Conservation (phyloP, 2,329 filamentous ascomycete genomes). For the Penicillium sp. region DNA sequence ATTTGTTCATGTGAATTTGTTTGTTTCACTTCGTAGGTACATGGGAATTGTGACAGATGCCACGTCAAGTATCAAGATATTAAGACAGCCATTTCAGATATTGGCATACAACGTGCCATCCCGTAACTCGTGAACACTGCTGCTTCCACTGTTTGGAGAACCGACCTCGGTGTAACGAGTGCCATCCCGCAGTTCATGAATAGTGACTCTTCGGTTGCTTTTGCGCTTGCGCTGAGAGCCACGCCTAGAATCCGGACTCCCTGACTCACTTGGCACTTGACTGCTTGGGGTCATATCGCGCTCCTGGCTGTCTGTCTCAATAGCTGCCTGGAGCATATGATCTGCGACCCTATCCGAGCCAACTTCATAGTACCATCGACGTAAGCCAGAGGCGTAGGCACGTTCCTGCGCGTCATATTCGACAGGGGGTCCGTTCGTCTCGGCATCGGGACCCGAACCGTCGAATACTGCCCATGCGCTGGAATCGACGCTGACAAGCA, state of each 20-base stretch:
- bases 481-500: slow-evolving; percentile 42
- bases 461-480: slow-evolving; percentile 52
- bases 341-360: slow-evolving; percentile 39
- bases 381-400: slow-evolving; percentile 35
- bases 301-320: slow-evolving; percentile 31
- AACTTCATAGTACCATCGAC: slow-evolving; percentile 43
- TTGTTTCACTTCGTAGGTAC: neutral
- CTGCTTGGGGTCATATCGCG: slow-evolving; percentile 27
- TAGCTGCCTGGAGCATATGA: slow-evolving; percentile 37
- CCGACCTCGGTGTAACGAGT: slow-evolving; percentile 43
- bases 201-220: slow-evolving; percentile 39
- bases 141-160: slow-evolving; percentile 32
- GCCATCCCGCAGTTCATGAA: slow-evolving; percentile 46
- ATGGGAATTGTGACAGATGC: neutral
- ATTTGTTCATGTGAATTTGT: neutral
- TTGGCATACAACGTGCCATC: slow-evolving; percentile 47
- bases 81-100: slow-evolving; percentile 25
- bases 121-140: slow-evolving; percentile 44
- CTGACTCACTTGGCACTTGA: slow-evolving; percentile 33
- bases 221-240: slow-evolving; percentile 31
- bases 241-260: slow-evolving; percentile 33
- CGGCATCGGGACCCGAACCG: slow-evolving; percentile 27
- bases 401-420: slow-evolving; percentile 43
- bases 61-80: neutral
- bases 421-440: slow-evolving; percentile 41